phyloP scores from a whole-genome alignment of 2,329 filamentous ascomycete species.

The Phoma sp. region DNA sequence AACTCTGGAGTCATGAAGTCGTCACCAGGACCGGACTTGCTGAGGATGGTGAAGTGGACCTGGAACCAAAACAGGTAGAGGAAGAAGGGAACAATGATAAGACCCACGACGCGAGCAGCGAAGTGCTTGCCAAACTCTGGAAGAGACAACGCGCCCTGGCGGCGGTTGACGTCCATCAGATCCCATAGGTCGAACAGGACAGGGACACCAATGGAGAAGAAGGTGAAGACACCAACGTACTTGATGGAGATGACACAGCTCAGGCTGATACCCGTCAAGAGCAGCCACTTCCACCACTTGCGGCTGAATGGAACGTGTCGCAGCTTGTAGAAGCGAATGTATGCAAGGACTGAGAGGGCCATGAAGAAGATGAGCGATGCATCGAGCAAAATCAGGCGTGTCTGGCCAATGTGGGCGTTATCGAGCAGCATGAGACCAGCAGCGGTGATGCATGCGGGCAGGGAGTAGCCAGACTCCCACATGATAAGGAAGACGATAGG shows the following conservation, averaged over 20 bases:
- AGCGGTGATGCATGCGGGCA: conserved; percentile 89
- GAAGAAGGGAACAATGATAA: conserved; percentile 91
- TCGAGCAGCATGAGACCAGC: conserved; percentile 89
- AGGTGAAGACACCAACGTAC: conserved; percentile 96
- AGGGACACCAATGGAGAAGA: conserved; percentile 94
- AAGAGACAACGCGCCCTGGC: conserved; percentile 79
- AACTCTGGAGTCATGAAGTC: conserved; percentile 99
- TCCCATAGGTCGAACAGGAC: conserved; percentile 96
- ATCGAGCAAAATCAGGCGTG: conserved; percentile 91
- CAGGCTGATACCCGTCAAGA: conserved; percentile 90
- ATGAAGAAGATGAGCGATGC: conserved; percentile 94
- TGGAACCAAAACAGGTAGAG: conserved; percentile 99
- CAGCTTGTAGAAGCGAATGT: conserved; percentile 97
- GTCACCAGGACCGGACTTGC: conserved; percentile 88
- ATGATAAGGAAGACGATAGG: conserved; percentile 96
- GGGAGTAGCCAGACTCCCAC: conserved; percentile 99
- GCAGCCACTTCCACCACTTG: conserved; percentile 99
- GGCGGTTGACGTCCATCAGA: conserved; percentile 86
- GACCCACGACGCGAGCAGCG: conserved; percentile 79
- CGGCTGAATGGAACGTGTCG: conserved; percentile 86
- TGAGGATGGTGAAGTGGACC: conserved; percentile 93
- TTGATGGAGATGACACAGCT: conserved; percentile 99
- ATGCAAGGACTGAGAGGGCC: conserved; percentile 91
- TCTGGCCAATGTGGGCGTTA: conserved; percentile 97
- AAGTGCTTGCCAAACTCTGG: conserved; percentile 89